Percentiles rank a stretch among this genome's conserved stretches.
These are phyloP conservation scores for Senecio squalidus DNA, from an alignment of 140 eudicot species.

Conservation along the genomic window DNA sequence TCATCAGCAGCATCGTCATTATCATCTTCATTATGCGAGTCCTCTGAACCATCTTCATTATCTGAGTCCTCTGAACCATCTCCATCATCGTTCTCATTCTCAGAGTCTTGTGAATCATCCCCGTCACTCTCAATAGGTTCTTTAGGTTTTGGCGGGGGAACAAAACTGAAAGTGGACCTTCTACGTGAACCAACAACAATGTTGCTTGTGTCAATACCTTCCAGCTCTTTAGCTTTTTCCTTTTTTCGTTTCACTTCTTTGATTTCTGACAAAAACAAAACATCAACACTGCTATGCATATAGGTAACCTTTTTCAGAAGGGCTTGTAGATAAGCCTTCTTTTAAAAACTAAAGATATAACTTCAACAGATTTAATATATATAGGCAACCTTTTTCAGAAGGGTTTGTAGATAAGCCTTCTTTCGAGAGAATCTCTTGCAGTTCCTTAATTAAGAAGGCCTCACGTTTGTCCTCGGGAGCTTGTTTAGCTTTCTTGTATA, in stretches of 20 bases:
- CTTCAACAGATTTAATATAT: too few species aligned
- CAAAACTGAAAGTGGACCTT: slow-evolving; percentile 56
- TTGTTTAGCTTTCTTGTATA: slow-evolving; percentile 86
- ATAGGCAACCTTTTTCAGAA: slow-evolving; percentile 66
- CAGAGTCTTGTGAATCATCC: slow-evolving; percentile 33
- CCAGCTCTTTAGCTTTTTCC: slow-evolving; percentile 90
- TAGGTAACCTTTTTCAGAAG: slow-evolving; percentile 75
- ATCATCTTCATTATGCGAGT: not conserved
- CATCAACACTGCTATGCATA: not conserved
- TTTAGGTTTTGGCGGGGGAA: slow-evolving; percentile 67
- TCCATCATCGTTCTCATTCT: slow-evolving; percentile 27
- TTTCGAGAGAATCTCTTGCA: slow-evolving; percentile 60
- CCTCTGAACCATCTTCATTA: not conserved
- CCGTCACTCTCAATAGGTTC: slow-evolving; percentile 34
- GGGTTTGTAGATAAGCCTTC: slow-evolving; percentile 85
- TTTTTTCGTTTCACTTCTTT: slow-evolving; percentile 84
- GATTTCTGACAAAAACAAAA: slow-evolving; percentile 49
- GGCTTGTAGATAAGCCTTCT: slow-evolving; percentile 77
- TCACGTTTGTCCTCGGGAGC: slow-evolving; percentile 77
- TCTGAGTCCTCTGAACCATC: slow-evolving; percentile 21
- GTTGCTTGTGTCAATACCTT: slow-evolving; percentile 91
- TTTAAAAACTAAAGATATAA: not conserved
- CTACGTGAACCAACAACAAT: slow-evolving; percentile 75
- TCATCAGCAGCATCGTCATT: not conserved
- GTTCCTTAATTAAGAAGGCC: slow-evolving; percentile 62